These are phyloP conservation scores for Ampelomyces quisqualis DNA, from an alignment of 2,329 filamentous ascomycete species.

Conservation along the genomic window DNA sequence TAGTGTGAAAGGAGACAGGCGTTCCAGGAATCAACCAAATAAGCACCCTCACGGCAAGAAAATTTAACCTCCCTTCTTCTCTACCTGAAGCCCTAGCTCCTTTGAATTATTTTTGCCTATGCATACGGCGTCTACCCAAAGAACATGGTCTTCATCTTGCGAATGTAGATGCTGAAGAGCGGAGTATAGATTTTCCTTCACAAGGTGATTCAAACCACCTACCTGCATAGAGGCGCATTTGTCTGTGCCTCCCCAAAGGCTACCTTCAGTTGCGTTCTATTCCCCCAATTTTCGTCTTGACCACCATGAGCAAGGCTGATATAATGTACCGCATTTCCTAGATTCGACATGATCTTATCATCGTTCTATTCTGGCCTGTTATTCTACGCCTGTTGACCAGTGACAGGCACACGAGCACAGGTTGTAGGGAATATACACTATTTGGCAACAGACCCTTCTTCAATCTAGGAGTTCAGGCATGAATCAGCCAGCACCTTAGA, in stretches of 20 bases:
- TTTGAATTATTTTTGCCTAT: background rate
- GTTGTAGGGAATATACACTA: too few relatives aligned
- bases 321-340: too few relatives aligned
- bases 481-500: background rate
- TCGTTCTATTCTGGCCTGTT: too few relatives aligned
- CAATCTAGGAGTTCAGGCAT: background rate
- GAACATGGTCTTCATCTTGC: constrained; percentile 8
- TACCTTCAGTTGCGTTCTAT: too few relatives aligned
- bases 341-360: too few relatives aligned
- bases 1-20: constrained; percentile 6
- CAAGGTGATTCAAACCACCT: background rate
- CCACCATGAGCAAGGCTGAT: too few relatives aligned
- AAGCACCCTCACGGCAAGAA: constrained; percentile 24
- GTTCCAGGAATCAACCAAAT: constrained; percentile 29
- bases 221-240: background rate
- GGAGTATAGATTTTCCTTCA: constrained; percentile 9
- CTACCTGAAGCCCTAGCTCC: constrained; percentile 28
- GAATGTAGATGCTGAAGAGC: constrained; percentile 14
- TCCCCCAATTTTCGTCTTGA: too few relatives aligned
- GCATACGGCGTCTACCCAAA: constrained; percentile 29
- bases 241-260: constrained; percentile 16
- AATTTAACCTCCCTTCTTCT: constrained; percentile 29
- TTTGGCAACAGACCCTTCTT: background rate
- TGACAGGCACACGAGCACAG: too few relatives aligned
- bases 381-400: too few relatives aligned